Evolutionary conservation across 768 basidiomycete genomes (phyloP), one percentile per base, ranked within the genome.

Genomic region (Mycena chlorophos): DNA sequence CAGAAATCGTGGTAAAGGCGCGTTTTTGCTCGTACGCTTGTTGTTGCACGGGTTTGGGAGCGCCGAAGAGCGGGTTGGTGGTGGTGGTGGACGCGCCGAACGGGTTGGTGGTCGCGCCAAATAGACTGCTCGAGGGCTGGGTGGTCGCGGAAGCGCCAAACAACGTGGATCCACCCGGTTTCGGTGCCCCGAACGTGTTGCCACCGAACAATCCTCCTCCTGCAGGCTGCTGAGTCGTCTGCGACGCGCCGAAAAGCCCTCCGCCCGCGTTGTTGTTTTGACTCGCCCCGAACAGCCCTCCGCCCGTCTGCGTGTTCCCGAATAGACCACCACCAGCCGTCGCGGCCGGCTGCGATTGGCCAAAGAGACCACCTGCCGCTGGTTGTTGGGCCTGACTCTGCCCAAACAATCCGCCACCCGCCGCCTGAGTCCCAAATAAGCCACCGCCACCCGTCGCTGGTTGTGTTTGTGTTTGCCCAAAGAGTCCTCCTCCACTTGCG

Each of bases 381-480:
- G 62, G 57, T 48, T 72, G 73, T 23, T 73, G 73, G 22, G 53
- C 63, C 19, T 77, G 77, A 5, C 56, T 56, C 48, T 62, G 62
- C 47, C 69, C 67, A 42, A 68, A 69, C 25, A 65, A 46, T 19
- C 62, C 59, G 16, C 62, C 55, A 17, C 57, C 48, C 13, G 40
- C 49, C 52, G 26, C 27, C 29, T 55, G 65, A 30, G 65, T 49
- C 2, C 66, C 66, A 30, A 66, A 66, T 14, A 49, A 22, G 23
- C 39, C 17, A 5, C 26, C 46, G n/a, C 10, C 8, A 23, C 56
- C 56, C 13, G 48, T 45, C 28, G 57, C 47, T 29, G 61, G 53
- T 27, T 54, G 61, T 5, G 52, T 20, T 34, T 61, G 56, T 14
- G 63, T 49, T 17, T 61, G 57, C 4, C 71, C 73, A 43, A 78